Conservation (phyloP, 768 basidiomycete genomes). For the Amanita phalloides region DNA sequence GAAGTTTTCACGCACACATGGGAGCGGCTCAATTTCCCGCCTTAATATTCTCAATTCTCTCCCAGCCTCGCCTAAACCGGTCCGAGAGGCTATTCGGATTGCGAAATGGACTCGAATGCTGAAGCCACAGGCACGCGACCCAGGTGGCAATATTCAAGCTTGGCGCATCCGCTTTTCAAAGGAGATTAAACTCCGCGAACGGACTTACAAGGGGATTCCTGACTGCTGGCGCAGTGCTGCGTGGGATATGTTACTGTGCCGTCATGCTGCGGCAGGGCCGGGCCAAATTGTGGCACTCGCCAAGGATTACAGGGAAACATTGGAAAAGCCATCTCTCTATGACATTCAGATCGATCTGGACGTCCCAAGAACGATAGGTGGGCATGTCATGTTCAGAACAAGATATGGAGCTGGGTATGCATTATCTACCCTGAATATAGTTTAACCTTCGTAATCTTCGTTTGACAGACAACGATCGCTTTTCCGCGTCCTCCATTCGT, state of each 20-base stretch:
- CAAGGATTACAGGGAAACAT: slow-evolving; percentile 43
- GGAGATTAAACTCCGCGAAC: slow-evolving; percentile 55
- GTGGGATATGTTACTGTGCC: slow-evolving; percentile 75
- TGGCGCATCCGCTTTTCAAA: slow-evolving; percentile 66
- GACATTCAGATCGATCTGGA: slow-evolving; percentile 98
- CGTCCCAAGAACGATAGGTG: slow-evolving; percentile 91
- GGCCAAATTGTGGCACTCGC: slow-evolving; percentile 33
- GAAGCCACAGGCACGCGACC: slow-evolving; percentile 51
- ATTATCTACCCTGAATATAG: slow-evolving; percentile 1
- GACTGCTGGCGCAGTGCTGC: slow-evolving; percentile 92
- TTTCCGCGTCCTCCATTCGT: slow-evolving; percentile 90
- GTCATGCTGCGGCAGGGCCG: slow-evolving; percentile 34
- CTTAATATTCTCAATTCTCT: slow-evolving; percentile 35
- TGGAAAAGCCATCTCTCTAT: slow-evolving; percentile 78
- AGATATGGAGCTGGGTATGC: slow-evolving; percentile 90
- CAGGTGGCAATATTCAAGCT: slow-evolving; percentile 62
- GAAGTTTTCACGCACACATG: slow-evolving; percentile 34
- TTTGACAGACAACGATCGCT: slow-evolving; percentile 74
- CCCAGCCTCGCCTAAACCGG: slow-evolving; percentile 33
- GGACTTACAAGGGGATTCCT: slow-evolving; percentile 93
- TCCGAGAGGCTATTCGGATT: slow-evolving; percentile 69
- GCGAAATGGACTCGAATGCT: slow-evolving; percentile 95
- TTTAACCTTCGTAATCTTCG: background rate
- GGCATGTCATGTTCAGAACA: slow-evolving; percentile 90
- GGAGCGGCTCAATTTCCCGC: slow-evolving; percentile 34